Evolutionary conservation across 345 rosid genomes (phyloP).

Genomic region (Eutrema japonicum): DNA sequence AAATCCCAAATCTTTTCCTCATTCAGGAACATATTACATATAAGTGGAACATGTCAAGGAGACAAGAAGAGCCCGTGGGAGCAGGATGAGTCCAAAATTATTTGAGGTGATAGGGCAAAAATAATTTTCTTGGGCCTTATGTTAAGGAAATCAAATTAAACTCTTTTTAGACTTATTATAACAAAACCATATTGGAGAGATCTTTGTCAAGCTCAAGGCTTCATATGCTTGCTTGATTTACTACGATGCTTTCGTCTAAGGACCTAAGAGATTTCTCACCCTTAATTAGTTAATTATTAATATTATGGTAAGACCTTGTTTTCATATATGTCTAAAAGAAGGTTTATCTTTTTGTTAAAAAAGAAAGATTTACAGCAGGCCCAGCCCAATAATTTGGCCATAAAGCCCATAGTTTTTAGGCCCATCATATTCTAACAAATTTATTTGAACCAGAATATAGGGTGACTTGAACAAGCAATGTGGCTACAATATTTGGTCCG

Average conservation of each 20-base stretch:
- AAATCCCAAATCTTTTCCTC: too few relatives aligned
- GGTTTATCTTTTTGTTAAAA: background rate
- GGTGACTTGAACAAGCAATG: background rate
- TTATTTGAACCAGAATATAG: background rate
- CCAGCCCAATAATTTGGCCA: background rate
- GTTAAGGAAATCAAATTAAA: background rate
- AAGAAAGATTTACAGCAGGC: background rate
- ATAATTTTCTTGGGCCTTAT: background rate
- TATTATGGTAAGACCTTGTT: background rate
- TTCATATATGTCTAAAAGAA: too few relatives aligned
- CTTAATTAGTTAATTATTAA: background rate
- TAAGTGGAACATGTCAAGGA: background rate
- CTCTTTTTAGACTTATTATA: background rate
- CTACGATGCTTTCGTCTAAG: background rate
- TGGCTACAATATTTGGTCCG: constrained; percentile 8
- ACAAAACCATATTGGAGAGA: too few relatives aligned
- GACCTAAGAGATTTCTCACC: constrained; percentile 3
- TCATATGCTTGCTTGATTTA: constrained; percentile 1
- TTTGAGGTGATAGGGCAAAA: background rate
- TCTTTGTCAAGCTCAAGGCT: background rate
- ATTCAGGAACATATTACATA: too few relatives aligned
- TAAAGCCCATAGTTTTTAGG: background rate
- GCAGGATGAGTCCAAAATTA: constrained; percentile 10
- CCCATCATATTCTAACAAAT: background rate
- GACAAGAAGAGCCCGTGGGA: constrained; percentile 24